phyloP scores from a whole-genome alignment of 768 basidiomycete genomes.

The Hysterangium stoloniferum region DNA sequence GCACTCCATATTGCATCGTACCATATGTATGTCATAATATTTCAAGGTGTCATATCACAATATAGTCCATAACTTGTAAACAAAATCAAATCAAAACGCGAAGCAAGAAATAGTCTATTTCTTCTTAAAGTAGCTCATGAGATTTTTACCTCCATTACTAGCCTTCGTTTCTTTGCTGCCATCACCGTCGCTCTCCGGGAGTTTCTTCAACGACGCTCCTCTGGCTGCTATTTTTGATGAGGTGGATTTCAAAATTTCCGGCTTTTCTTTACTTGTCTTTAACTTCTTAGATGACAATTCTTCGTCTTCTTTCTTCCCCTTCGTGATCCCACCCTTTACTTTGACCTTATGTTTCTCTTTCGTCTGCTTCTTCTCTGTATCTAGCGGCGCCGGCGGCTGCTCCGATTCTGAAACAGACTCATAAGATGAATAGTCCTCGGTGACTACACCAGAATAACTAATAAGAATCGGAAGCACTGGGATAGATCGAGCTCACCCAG shows the following conservation, averaged over 20 bases:
- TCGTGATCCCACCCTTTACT: not conserved
- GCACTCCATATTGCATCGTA: no score
- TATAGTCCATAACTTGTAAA: not conserved
- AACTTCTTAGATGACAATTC: not conserved
- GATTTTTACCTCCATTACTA: not conserved
- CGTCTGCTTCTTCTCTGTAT: not conserved
- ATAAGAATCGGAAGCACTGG: slow-evolving; percentile 1
- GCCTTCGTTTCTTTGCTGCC: not conserved
- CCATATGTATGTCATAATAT: no score
- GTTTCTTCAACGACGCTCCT: not conserved
- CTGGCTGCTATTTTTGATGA: not conserved
- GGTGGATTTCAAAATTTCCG: no score
- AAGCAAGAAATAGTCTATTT: not conserved
- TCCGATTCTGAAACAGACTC: slow-evolving; percentile 68
- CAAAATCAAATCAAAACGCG: not conserved
- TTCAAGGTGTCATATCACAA: no score
- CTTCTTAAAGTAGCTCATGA: slow-evolving; percentile 4
- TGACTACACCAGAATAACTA: slow-evolving; percentile 34
- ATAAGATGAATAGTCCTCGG: slow-evolving; percentile 73
- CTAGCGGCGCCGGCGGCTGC: slow-evolving; percentile 15
- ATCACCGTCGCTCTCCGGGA: not conserved
- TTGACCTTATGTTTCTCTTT: not conserved
- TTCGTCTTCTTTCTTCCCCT: not conserved
- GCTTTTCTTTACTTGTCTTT: not conserved
- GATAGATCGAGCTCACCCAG: slow-evolving; percentile 59